Base-by-base conservation (phyloP, 2,329 filamentous ascomycete genomes). In the Rosellinia necatrix region DNA sequence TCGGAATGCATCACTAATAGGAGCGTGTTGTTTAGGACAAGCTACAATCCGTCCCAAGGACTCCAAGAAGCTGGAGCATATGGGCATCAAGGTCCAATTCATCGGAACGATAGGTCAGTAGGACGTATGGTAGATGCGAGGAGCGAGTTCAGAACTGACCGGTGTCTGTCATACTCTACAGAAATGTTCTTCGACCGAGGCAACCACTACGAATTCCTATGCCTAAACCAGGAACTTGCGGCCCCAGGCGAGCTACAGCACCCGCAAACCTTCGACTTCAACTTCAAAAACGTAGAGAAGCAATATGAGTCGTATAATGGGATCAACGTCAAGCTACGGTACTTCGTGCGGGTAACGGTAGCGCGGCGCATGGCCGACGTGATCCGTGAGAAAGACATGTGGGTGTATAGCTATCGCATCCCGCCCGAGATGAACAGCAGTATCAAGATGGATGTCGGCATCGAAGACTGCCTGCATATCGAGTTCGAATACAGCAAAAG, bases 171-270 rank as follows among this genome's bases (percentile, higher is more conserved):
- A 24, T 21, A 38, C 30, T 54, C 35, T 60, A 96, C n/a, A n/a
- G 94, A 99, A 75, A 99, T 99, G 94, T 99, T 97, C 84, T 99
- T 96, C 76, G 94, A 99, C 75, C 91, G 94, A 71, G 93, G 93
- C 68, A 99, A 97, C 74, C 94, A 97, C 79, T 96, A 99, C 81
- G 94, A 99, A 77, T 99, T 99, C 76, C 88, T 99, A 58, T 96
- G 92, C 30, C 85, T 97, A 24, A 93, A 94, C 68, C 96, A 97
- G 76, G 94, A 99, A 77, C 87, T 99, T 35, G 94, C 94, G 15
- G 92, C 94, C 15, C 94, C 94, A 2, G 94, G 94, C 74, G 94
- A 99, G 79, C 89, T 99, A 55, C 94, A 97, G 73, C 96, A 99
- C 76, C 94, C 94, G 38, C 94, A 99, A 78, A 97, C 92, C 44